Conservation (phyloP, 2,329 filamentous ascomycete species). For the Pseudocercospora fijiensis region DNA sequence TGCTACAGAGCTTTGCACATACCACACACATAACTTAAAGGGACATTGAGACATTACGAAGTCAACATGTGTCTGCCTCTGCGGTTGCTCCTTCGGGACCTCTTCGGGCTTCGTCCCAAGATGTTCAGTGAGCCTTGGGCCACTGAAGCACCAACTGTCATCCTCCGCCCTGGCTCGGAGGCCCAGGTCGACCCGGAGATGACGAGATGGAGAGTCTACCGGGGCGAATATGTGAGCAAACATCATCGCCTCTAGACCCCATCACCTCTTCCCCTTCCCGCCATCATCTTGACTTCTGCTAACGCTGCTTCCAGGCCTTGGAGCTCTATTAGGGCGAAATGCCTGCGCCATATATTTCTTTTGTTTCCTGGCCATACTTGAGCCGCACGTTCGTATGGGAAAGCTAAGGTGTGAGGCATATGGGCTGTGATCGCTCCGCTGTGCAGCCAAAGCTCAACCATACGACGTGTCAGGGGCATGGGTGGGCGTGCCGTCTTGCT, state of each 20-base stretch:
- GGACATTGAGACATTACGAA: background rate
- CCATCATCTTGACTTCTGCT: background rate
- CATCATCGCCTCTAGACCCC: background rate
- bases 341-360: background rate
- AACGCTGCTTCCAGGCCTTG: background rate
- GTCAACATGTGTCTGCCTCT: background rate
- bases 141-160: background rate
- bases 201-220: background rate
- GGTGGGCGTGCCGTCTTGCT: background rate
- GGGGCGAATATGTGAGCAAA: background rate
- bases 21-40: slow-evolving; percentile 2
- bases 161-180: background rate
- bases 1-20: background rate
- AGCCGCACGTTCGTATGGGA: background rate
- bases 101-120: background rate
- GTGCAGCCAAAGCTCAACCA: background rate
- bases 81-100: background rate
- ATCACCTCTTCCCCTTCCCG: background rate
- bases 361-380: background rate
- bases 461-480: background rate
- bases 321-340: background rate
- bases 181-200: background rate
- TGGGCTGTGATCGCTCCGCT: background rate
- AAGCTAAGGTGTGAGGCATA: background rate
- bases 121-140: background rate